Percentiles rank a stretch among this genome's conserved stretches.
Evolutionary conservation across 805 yeast genomes (phyloP).

Genomic region (Candida awuae): DNA sequence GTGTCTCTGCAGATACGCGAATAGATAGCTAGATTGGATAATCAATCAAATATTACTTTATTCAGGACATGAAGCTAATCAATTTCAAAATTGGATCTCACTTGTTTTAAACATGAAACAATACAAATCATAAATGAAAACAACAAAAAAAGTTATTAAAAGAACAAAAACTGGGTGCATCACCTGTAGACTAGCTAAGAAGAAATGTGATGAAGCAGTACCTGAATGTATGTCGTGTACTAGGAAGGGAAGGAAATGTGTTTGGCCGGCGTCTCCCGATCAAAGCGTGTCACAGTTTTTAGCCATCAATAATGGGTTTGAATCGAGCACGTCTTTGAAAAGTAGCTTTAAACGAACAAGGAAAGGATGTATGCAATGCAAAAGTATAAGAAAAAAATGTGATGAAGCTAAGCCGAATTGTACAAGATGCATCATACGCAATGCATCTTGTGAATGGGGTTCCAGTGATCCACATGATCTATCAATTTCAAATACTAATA

Average conservation of each 20-base stretch:
- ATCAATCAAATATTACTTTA: too few relatives aligned
- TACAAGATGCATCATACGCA: constrained; percentile 2
- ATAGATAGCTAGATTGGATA: too few relatives aligned
- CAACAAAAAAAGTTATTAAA: too few relatives aligned
- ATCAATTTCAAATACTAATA: too few relatives aligned
- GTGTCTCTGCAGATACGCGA: too few relatives aligned
- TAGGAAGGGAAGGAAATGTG: constrained; percentile 17
- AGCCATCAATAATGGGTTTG: background rate
- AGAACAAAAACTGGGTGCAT: constrained; percentile 10
- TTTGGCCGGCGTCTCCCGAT: constrained; percentile 2
- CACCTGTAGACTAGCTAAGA: constrained; percentile 3
- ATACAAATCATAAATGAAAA: too few relatives aligned
- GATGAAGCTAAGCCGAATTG: constrained; percentile 8
- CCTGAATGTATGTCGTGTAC: constrained; percentile 7
- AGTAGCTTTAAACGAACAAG: constrained; percentile 3
- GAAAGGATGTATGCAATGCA: constrained; percentile 8
- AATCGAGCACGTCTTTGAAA: background rate
- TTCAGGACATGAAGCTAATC: too few relatives aligned
- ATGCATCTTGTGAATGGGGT: background rate
- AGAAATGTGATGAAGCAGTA: constrained; percentile 8
- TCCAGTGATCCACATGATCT: too few relatives aligned
- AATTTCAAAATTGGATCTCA: too few relatives aligned
- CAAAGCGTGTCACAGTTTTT: background rate
- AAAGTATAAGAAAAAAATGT: constrained; percentile 7
- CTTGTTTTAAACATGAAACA: too few relatives aligned